Conservation (phyloP, 129 eudicot genomes). For the Tanacetum coccineum region DNA sequence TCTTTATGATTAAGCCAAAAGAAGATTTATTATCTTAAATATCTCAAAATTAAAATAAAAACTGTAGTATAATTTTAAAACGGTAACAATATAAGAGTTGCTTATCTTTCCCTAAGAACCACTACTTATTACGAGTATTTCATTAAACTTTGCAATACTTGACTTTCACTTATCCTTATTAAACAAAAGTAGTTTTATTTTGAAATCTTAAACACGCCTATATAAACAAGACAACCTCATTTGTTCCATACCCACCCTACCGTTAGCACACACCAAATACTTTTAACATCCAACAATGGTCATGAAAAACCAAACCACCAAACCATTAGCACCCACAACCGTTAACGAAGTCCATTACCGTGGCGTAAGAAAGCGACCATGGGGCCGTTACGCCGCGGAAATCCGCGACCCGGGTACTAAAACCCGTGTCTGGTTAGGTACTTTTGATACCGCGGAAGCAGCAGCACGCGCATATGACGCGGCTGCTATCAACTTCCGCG, state of each 20-base stretch:
- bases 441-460: no score
- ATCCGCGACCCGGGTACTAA: slow-evolving; percentile 66
- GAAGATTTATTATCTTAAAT: no score
- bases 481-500: slow-evolving; percentile 62
- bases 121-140: no score
- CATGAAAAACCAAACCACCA: slow-evolving; percentile 34
- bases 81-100: no score
- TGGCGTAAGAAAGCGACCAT: slow-evolving; percentile 77
- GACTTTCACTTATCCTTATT: no score
- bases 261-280: not conserved
- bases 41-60: no score
- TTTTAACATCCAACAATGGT: slow-evolving; percentile 26
- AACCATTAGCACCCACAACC: slow-evolving; percentile 19
- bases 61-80: no score
- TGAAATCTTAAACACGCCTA: slow-evolving; percentile 4
- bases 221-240: not conserved
- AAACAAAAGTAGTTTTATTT: no score
- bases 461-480: slow-evolving; percentile 70
- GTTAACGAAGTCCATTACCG: slow-evolving; percentile 53
- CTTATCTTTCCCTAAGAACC: no score
- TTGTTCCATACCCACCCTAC: not conserved
- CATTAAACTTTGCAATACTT: no score
- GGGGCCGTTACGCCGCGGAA: slow-evolving; percentile 87
- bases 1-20: no score
- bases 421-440: slow-evolving; percentile 68